Evolutionary conservation across 441 rosid genomes (phyloP).

Genomic region (Arabidopsis hybrid): DNA sequence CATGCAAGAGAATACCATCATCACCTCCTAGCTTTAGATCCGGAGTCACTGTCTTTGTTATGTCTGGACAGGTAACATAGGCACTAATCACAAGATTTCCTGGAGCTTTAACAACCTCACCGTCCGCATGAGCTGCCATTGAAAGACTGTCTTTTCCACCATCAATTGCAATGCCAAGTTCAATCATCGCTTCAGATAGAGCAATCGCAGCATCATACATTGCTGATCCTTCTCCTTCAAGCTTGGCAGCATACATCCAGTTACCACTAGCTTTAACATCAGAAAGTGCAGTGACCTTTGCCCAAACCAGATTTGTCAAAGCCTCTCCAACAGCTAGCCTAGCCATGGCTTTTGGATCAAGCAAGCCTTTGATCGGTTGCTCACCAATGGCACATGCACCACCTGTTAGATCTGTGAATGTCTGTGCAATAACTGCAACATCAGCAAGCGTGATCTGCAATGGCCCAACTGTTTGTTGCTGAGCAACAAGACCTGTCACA

Average conservation of each 20-base stretch:
- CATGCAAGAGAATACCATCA: constrained; percentile 77
- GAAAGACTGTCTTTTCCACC: constrained; percentile 98
- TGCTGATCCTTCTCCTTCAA: constrained; percentile 95
- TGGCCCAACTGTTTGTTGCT: constrained; percentile 98
- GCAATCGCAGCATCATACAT: constrained; percentile 95
- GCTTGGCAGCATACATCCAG: constrained; percentile 99
- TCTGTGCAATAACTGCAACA: constrained; percentile 95
- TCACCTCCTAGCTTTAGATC: constrained; percentile 83
- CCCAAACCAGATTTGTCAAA: constrained; percentile 94
- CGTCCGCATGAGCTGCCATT: constrained; percentile 88
- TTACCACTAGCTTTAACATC: constrained; percentile 97
- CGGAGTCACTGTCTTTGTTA: constrained; percentile 93
- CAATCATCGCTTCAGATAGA: constrained; percentile 88
- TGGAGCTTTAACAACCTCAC: constrained; percentile 95
- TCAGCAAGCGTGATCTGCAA: constrained; percentile 93
- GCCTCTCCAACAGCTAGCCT: constrained; percentile 97
- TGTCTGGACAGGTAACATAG: constrained; percentile 88
- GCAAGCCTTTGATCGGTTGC: constrained; percentile 91
- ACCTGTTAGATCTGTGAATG: constrained; percentile 76
- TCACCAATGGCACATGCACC: constrained; percentile 97
- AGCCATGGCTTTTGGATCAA: constrained; percentile 95
- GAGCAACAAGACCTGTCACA: constrained; percentile 97
- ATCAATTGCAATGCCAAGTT: constrained; percentile 95
- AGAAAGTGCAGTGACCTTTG: constrained; percentile 85
- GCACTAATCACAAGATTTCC: constrained; percentile 95